Evolutionary conservation across 202 grass and related monocot genomes (phyloP), one percentile per base, ranked within the genome.

Genomic region (Tripidium arundinaceum): DNA sequence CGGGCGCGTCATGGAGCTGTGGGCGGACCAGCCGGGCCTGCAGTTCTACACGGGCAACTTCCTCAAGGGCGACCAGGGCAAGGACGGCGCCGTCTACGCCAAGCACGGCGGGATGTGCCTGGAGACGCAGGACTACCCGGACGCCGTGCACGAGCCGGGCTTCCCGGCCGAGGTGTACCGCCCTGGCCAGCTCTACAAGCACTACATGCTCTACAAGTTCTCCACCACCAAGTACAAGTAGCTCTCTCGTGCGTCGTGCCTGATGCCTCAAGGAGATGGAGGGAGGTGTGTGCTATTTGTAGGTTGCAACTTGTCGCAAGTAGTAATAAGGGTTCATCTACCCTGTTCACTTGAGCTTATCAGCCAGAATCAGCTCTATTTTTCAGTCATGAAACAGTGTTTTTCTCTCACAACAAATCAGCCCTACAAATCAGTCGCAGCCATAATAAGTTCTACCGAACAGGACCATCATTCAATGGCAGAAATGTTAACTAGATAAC

Each of bases 201-300:
- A 98, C 85, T 83, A 89, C 62, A 98, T 94, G 92, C 57, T 91
- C 70, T 94, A 91, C 79, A 94, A 94, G 81, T 98, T 94, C 82
- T 89, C 95, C 0, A 1, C 76, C 77, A 68, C 85, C 0, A 70
- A 87, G 7, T 82, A 87, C 31, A 3, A 33, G 16, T 47, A 47
- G 14, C 37, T 39, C 37, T 11, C 41, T 40, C 39, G 39, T 40
- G 39, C 39, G 9, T 11, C 2, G 11, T 43, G 39, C 39, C 39
- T 11, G 39, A 41, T 41, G 41, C 11, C 41, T 43, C 31, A 33
- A n/a, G n/a, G n/a, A n/a, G n/a, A n/a, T n/a, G n/a, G n/a, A n/a
- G n/a, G n/a, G n/a, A n/a, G n/a, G n/a, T n/a, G n/a, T n/a, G n/a
- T n/a, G n/a, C n/a, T 33, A 33, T 2, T 33, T 42, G 40, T 11